These are phyloP conservation scores for Suillus brevipes DNA, from an alignment of 768 basidiomycete genomes.

Conservation along the genomic window DNA sequence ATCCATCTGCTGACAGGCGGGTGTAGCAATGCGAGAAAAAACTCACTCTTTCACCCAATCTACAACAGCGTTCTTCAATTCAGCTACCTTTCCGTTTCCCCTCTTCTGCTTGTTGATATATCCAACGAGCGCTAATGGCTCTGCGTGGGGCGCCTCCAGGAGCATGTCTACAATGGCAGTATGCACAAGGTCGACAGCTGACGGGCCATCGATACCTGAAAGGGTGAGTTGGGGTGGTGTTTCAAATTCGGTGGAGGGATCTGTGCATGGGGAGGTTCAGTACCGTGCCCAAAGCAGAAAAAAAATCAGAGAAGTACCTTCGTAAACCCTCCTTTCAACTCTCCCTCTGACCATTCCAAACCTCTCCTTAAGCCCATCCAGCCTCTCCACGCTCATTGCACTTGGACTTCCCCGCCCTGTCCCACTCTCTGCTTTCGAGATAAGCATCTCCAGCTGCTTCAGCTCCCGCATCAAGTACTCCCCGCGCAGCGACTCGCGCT, in stretches of 20 bases:
- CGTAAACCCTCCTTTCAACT: neutral
- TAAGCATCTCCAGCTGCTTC: neutral
- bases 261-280: neutral
- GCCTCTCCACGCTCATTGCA: slow-evolving; percentile 1
- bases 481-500: slow-evolving; percentile 1
- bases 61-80: slow-evolving; percentile 8
- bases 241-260: neutral
- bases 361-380: slow-evolving; percentile 2
- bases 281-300: neutral
- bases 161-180: slow-evolving; percentile 2
- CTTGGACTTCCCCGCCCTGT: slow-evolving; percentile 4
- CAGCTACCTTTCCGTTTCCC: neutral
- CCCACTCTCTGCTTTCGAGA: neutral
- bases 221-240: slow-evolving; percentile 2
- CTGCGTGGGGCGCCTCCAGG: neutral
- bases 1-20: neutral
- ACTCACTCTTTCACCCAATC: slow-evolving; percentile 21
- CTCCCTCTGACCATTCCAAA: neutral
- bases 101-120: slow-evolving; percentile 21
- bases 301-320: neutral
- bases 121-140: neutral
- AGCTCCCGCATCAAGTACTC: slow-evolving; percentile 4
- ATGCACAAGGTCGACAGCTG: neutral
- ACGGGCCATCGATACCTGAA: slow-evolving; percentile 1
- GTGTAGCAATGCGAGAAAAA: neutral